A percentile compares a stretch with the other conserved stretches of the same genome.
phyloP scores from a whole-genome alignment of 305 asterid genomes.

The Withania somnifera region DNA sequence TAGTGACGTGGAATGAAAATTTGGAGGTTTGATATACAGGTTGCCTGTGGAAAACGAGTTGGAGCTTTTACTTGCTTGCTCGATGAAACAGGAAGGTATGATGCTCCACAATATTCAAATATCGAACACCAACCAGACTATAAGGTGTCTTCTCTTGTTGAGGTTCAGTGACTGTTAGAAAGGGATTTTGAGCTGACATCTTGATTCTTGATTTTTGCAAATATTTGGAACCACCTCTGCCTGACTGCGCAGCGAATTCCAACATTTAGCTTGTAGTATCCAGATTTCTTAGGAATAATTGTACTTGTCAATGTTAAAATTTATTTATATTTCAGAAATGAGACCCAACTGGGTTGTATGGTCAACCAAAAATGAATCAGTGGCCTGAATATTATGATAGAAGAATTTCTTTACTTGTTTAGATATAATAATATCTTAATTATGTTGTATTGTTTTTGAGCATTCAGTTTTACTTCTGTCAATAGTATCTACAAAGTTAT shows the following conservation, averaged over 20 bases:
- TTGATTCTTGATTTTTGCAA: slow-evolving; percentile 14
- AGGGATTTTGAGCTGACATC: slow-evolving; percentile 45
- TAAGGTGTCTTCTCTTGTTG: slow-evolving; percentile 66
- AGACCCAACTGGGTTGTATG: not conserved
- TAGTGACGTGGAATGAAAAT: not conserved
- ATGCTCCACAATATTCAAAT: slow-evolving; percentile 46
- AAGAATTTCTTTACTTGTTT: too few relatives aligned
- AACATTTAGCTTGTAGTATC: not conserved
- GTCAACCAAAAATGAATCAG: too few relatives aligned
- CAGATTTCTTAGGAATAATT: not conserved
- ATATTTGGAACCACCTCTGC: not conserved
- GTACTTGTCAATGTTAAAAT: not conserved
- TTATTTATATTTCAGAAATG: not conserved
- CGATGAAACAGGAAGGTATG: slow-evolving; percentile 78
- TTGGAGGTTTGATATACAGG: slow-evolving; percentile 29
- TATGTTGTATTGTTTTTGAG: too few relatives aligned
- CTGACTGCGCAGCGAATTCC: not conserved
- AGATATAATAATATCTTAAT: too few relatives aligned
- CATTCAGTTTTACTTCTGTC: too few relatives aligned
- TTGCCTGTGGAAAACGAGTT: slow-evolving; percentile 82
- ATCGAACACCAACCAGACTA: slow-evolving; percentile 68
- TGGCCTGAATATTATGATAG: too few relatives aligned
- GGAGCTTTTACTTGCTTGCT: slow-evolving; percentile 84
- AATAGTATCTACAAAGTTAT: too few relatives aligned
- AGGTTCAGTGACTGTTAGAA: slow-evolving; percentile 50